Evolutionary conservation across 805 yeast species (phyloP).

Genomic region (Yamadazyma scolyti): DNA sequence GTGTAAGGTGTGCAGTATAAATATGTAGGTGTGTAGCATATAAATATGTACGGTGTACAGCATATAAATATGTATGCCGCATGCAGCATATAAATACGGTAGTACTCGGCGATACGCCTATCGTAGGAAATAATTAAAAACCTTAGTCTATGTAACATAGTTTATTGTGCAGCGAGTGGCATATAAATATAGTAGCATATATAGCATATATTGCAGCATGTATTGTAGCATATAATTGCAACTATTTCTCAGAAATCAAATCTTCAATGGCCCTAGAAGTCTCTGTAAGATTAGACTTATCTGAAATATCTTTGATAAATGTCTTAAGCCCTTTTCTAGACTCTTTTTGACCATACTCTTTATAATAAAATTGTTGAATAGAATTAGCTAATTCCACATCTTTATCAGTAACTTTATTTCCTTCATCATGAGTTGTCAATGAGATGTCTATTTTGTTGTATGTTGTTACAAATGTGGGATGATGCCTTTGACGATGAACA

Average conservation of each 20-base stretch:
- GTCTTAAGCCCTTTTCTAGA: constrained; percentile 1
- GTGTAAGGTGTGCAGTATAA: too few relatives aligned
- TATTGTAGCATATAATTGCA: too few relatives aligned
- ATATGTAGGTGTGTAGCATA: too few relatives aligned
- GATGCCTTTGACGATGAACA: constrained; percentile 61
- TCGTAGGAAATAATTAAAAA: too few relatives aligned
- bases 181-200: too few relatives aligned
- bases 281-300: constrained; percentile 2
- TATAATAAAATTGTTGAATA: constrained; percentile 16
- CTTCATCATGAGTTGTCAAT: constrained; percentile 64
- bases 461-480: constrained; percentile 63
- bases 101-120: too few relatives aligned
- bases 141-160: too few relatives aligned
- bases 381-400: constrained; percentile 56
- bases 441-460: constrained; percentile 55
- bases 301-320: constrained; percentile 2
- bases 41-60: too few relatives aligned
- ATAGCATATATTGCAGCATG: too few relatives aligned
- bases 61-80: too few relatives aligned
- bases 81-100: too few relatives aligned
- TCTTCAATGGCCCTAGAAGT: constrained; percentile 2
- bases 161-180: too few relatives aligned
- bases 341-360: constrained; percentile 2
- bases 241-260: constrained; percentile 1
- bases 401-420: constrained; percentile 43